Evolutionary conservation across 345 rosid genomes (phyloP).

Genomic region (Acer yangbiense): DNA sequence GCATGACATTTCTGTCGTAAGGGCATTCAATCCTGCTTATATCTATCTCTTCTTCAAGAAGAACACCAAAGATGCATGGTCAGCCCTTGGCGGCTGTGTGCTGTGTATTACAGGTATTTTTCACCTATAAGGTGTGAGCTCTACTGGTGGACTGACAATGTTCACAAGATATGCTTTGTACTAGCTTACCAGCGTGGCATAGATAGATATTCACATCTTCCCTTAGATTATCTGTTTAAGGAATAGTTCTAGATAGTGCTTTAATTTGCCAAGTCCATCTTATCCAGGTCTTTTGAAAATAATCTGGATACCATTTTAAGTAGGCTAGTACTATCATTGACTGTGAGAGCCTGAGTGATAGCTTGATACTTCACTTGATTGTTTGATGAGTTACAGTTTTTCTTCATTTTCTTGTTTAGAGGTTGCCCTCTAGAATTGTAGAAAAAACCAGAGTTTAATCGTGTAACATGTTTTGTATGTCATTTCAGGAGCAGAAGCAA

Average conservation of each 20-base stretch:
- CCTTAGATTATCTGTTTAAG: neutral
- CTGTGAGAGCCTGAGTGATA: neutral
- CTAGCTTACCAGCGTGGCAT: neutral
- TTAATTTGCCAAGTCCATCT: neutral
- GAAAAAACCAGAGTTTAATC: neutral
- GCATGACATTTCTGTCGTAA: slow-evolving; percentile 63
- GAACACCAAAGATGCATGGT: slow-evolving; percentile 79
- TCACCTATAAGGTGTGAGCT: slow-evolving; percentile 13
- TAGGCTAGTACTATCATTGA: neutral
- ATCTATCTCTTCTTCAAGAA: slow-evolving; percentile 78
- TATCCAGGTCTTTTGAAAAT: neutral
- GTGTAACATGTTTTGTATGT: slow-evolving; percentile 1
- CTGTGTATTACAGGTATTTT: slow-evolving; percentile 85
- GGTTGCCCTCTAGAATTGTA: neutral
- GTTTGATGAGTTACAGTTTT: neutral
- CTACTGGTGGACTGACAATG: neutral
- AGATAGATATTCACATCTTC: slow-evolving; percentile 13
- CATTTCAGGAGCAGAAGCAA: slow-evolving; percentile 90
- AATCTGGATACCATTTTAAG: neutral
- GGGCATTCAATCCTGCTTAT: slow-evolving; percentile 84
- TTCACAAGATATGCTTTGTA: neutral
- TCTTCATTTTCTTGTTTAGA: neutral
- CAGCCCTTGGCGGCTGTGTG: slow-evolving; percentile 95
- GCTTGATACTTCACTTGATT: neutral
- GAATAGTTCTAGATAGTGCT: neutral